phyloP scores from a whole-genome alignment of 345 rosid genomes.

The Lumnitzera littorea region DNA sequence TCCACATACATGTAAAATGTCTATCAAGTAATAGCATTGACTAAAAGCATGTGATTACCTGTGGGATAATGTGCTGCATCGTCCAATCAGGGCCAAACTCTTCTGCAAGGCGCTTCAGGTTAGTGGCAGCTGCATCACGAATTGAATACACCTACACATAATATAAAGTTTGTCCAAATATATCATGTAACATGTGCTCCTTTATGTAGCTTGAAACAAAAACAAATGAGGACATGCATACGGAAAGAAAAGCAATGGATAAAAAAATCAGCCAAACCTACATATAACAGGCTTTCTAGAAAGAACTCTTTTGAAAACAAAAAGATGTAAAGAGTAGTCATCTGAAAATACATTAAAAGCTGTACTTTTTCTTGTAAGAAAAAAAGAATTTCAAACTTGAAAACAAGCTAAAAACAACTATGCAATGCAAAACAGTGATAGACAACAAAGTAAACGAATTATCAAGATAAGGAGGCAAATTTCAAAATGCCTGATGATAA shows the following conservation, averaged over 20 bases:
- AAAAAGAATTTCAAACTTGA: too few species aligned
- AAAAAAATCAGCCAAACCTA: neutral
- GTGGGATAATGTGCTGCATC: slow-evolving; percentile 48
- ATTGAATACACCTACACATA: slow-evolving; percentile 34
- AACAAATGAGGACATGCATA: neutral
- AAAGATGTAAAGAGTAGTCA: too few species aligned
- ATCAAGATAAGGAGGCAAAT: too few species aligned
- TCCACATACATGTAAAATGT: neutral
- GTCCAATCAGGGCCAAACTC: slow-evolving; percentile 53
- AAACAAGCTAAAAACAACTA: too few species aligned
- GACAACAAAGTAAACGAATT: too few species aligned
- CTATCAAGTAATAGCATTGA: neutral
- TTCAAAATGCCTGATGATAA: too few species aligned
- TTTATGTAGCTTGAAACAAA: neutral
- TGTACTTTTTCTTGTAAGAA: too few species aligned
- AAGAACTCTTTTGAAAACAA: too few species aligned
- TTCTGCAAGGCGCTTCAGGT: slow-evolving; percentile 47
- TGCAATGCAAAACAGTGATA: too few species aligned
- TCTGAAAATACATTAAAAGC: too few species aligned
- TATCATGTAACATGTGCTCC: too few species aligned
- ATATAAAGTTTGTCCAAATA: neutral
- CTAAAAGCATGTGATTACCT: slow-evolving; percentile 18
- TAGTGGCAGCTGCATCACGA: slow-evolving; percentile 51
- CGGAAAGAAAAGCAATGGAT: neutral
- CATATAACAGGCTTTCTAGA: too few species aligned